Percentiles rank a stretch among this genome's conserved stretches.
Conservation (phyloP, 306 rosid genomes). For the Elaeagnus macrophylla region DNA sequence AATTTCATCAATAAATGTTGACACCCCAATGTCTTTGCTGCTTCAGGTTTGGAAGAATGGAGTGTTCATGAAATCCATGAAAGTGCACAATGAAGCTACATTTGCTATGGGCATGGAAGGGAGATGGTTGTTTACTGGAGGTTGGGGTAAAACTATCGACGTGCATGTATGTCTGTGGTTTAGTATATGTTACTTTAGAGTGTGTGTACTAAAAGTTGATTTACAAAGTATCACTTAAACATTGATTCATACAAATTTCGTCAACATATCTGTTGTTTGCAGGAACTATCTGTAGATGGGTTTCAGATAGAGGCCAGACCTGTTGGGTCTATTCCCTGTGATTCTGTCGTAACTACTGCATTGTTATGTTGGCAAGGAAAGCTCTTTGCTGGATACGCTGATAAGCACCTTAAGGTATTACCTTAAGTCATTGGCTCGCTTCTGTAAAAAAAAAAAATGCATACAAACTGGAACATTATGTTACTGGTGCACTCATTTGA, state of each 20-base stretch:
- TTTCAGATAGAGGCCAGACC: slow-evolving; percentile 46
- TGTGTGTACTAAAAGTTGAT: background rate
- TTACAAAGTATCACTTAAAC: slow-evolving; percentile 3
- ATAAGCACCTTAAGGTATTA: slow-evolving; percentile 58
- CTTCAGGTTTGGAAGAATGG: slow-evolving; percentile 83
- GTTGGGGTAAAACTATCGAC: slow-evolving; percentile 70
- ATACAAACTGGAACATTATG: too few species aligned
- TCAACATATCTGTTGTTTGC: slow-evolving; percentile 16
- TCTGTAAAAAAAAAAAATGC: too few species aligned
- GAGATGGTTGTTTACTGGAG: slow-evolving; percentile 71
- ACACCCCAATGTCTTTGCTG: slow-evolving; percentile 21
- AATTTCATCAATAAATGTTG: background rate
- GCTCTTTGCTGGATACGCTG: slow-evolving; percentile 65
- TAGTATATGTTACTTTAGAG: background rate
- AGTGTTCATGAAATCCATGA: slow-evolving; percentile 40
- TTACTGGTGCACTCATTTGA: background rate
- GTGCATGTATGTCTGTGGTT: slow-evolving; percentile 57
- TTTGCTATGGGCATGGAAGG: slow-evolving; percentile 55
- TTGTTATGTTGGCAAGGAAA: slow-evolving; percentile 66
- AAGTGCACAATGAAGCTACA: slow-evolving; percentile 60
- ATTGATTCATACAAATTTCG: slow-evolving; percentile 14
- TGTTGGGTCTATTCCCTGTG: slow-evolving; percentile 49
- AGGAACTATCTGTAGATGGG: slow-evolving; percentile 72
- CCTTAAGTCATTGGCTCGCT: background rate
- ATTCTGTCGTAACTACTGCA: slow-evolving; percentile 60